Evolutionary conservation across 441 rosid genomes (phyloP).

Genomic region (Croton setiger): DNA sequence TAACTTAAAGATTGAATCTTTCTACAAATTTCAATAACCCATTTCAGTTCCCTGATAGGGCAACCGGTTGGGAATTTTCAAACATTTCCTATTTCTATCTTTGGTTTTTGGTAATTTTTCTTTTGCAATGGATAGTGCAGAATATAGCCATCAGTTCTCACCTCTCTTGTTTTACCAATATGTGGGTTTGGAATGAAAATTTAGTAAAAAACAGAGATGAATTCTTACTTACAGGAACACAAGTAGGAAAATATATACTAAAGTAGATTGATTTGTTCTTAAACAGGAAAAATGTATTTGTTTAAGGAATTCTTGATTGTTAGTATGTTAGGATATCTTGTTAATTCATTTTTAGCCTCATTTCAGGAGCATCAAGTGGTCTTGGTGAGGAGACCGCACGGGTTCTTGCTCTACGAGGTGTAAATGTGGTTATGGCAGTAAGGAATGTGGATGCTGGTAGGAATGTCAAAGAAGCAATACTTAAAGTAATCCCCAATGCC

Average conservation of each 20-base stretch:
- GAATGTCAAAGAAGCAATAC: constrained; percentile 28
- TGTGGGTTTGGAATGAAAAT: no score
- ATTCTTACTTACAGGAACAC: no score
- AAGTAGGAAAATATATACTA: no score
- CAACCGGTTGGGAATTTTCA: neutral
- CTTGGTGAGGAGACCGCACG: constrained; percentile 30
- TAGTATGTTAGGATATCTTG: neutral
- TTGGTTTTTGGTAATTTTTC: neutral
- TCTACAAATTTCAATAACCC: no score
- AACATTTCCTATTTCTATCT: neutral
- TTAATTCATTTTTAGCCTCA: neutral
- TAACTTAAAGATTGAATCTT: neutral
- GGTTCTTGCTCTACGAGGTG: constrained; percentile 33
- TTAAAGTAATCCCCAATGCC: constrained; percentile 23
- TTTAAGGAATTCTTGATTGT: no score
- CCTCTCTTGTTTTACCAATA: no score
- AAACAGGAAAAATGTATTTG: no score
- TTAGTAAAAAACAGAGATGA: no score
- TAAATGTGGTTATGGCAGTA: constrained; percentile 26
- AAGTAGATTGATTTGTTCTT: no score
- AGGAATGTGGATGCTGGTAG: constrained; percentile 29
- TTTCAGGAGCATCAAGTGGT: constrained; percentile 34
- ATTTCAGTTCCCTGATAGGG: no score
- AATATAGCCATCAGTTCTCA: neutral
- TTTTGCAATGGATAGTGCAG: neutral